A percentile compares a stretch with the other conserved stretches of the same genome.
These are phyloP conservation scores for Carallia pectinifolia DNA, from an alignment of 345 rosid genomes.

Conservation along the genomic window DNA sequence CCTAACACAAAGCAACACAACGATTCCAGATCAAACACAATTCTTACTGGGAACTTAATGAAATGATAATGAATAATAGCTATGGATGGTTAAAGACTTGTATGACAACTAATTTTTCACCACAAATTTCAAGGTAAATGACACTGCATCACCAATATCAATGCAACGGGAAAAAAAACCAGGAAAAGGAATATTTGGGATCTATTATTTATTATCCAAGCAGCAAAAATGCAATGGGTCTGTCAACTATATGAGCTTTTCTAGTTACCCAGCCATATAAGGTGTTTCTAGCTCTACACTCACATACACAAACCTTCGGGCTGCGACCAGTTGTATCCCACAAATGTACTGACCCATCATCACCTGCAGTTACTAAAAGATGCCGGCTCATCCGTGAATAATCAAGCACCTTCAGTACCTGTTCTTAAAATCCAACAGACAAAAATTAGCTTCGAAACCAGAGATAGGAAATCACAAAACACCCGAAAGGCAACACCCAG, in stretches of 20 bases:
- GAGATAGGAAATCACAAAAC: slow-evolving; percentile 16
- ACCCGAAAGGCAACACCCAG: slow-evolving; percentile 13
- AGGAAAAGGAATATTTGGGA: neutral
- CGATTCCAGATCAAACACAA: too few species aligned
- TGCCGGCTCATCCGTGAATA: slow-evolving; percentile 89
- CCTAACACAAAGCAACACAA: too few species aligned
- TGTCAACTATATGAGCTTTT: too few species aligned
- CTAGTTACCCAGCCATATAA: too few species aligned
- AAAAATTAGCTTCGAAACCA: slow-evolving; percentile 40
- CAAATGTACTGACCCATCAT: slow-evolving; percentile 92
- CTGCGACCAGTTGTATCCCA: slow-evolving; percentile 95
- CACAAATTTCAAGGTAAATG: neutral
- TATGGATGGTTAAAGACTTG: too few species aligned
- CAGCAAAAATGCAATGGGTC: too few species aligned
- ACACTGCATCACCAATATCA: neutral
- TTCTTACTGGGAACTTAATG: too few species aligned
- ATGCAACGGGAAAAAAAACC: neutral
- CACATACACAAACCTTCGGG: slow-evolving; percentile 63
- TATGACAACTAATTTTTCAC: too few species aligned
- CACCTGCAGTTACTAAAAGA: slow-evolving; percentile 93
- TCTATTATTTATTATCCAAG: neutral
- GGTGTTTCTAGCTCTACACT: neutral
- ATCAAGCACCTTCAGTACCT: slow-evolving; percentile 96
- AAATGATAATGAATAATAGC: too few species aligned
- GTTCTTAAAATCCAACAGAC: slow-evolving; percentile 61